phyloP scores from a whole-genome alignment of 306 rosid genomes.

The Malus asiatica region DNA sequence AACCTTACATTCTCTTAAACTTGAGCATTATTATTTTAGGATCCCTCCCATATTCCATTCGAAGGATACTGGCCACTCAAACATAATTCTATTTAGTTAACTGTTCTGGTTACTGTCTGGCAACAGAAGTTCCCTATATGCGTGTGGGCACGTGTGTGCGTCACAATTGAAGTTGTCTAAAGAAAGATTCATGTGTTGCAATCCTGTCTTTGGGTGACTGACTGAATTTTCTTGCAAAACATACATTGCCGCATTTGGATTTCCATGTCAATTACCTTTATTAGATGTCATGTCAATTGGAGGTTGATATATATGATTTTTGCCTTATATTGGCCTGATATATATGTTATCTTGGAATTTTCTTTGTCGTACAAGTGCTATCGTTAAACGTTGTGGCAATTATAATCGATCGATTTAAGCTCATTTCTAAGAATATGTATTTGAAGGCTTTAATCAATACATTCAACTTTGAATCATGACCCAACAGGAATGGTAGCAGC shows the following conservation, averaged over 20 bases:
- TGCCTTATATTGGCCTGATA: background rate
- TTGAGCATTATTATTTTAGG: background rate
- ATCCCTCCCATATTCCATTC: background rate
- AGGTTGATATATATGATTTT: background rate
- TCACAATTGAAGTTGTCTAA: too few relatives aligned
- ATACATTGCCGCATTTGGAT: background rate
- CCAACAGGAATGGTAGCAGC: conserved; percentile 88
- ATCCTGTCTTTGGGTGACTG: too few relatives aligned
- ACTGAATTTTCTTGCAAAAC: too few relatives aligned
- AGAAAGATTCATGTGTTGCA: too few relatives aligned
- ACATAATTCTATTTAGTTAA: too few relatives aligned
- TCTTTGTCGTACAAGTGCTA: background rate
- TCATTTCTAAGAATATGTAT: background rate
- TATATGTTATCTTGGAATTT: background rate
- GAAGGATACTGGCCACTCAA: too few relatives aligned
- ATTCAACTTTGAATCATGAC: conserved; percentile 6
- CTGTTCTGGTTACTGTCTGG: too few relatives aligned
- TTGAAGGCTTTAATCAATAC: conserved; percentile 7
- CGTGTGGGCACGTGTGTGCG: too few relatives aligned
- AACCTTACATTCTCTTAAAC: background rate
- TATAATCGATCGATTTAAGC: too few relatives aligned
- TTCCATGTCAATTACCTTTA: background rate
- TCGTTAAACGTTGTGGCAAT: background rate
- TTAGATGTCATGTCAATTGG: background rate
- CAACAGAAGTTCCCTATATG: too few relatives aligned